Percentiles rank a stretch among this genome's conserved stretches.
These are phyloP conservation scores for Taphrina confusa DNA, from an alignment of 1,139 yeast species.

Conservation along the genomic window DNA sequence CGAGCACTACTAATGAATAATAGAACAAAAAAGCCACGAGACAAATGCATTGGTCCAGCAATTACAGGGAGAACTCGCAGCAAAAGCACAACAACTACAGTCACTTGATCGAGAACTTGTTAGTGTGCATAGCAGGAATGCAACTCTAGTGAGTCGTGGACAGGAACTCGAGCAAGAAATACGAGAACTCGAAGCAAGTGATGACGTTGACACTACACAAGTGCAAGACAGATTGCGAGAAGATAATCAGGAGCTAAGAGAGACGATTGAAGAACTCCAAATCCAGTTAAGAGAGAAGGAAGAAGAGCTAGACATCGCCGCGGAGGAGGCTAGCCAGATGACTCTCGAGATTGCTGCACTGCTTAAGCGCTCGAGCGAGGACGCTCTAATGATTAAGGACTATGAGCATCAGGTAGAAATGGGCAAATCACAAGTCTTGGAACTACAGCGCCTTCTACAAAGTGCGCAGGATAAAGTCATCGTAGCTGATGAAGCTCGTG, in stretches of 20 bases:
- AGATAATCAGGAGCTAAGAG: slow-evolving; percentile 36
- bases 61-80: background rate
- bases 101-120: slow-evolving; percentile 10
- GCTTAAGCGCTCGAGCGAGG: background rate
- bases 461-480: background rate
- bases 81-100: background rate
- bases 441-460: background rate
- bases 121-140: background rate
- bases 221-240: slow-evolving; percentile 32
- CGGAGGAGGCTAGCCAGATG: slow-evolving; percentile 16
- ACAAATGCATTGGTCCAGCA: background rate
- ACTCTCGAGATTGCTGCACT: background rate
- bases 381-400: background rate
- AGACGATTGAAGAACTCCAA: slow-evolving; percentile 33
- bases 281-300: slow-evolving; percentile 32
- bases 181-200: slow-evolving; percentile 22
- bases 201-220: slow-evolving; percentile 8
- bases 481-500: background rate
- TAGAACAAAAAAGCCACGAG: too few relatives aligned
- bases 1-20: too few relatives aligned
- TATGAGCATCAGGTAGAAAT: background rate
- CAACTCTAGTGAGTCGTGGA: background rate
- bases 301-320: slow-evolving; percentile 34
- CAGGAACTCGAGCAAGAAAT: slow-evolving; percentile 11
- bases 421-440: background rate